Conservation (phyloP, 768 basidiomycete species). For the Trametopsis cervina region DNA sequence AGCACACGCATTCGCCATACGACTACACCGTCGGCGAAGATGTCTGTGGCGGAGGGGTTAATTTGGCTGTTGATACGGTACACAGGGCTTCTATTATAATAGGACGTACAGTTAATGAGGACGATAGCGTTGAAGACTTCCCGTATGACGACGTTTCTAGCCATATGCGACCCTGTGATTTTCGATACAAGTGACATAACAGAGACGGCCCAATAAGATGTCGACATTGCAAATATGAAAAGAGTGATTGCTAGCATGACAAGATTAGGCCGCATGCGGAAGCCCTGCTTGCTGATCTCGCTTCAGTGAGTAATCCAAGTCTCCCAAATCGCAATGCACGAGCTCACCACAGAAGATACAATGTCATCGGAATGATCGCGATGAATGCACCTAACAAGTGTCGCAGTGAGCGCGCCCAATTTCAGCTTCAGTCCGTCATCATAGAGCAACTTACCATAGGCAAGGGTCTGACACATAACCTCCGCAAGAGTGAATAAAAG, state of each 20-base stretch:
- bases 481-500: not conserved
- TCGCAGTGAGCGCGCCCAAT: not conserved
- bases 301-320: not conserved
- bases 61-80: not conserved
- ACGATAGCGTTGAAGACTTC: not conserved
- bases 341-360: not conserved
- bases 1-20: not conserved
- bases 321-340: not conserved
- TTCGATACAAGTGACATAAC: not conserved
- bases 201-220: not conserved
- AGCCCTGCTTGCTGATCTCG: not conserved
- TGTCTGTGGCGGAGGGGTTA: not conserved
- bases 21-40: not conserved
- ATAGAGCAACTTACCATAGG: not conserved
- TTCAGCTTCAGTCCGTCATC: not conserved
- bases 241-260: not conserved
- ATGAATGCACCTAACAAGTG: not conserved
- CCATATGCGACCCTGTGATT: not conserved
- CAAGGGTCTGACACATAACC: not conserved
- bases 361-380: not conserved
- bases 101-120: not conserved
- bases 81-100: not conserved
- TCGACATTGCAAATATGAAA: not conserved
- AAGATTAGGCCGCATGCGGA: not conserved
- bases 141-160: not conserved